Base-by-base conservation (phyloP, 176 grass and related monocot species). In the Eragrostis nindensis region DNA sequence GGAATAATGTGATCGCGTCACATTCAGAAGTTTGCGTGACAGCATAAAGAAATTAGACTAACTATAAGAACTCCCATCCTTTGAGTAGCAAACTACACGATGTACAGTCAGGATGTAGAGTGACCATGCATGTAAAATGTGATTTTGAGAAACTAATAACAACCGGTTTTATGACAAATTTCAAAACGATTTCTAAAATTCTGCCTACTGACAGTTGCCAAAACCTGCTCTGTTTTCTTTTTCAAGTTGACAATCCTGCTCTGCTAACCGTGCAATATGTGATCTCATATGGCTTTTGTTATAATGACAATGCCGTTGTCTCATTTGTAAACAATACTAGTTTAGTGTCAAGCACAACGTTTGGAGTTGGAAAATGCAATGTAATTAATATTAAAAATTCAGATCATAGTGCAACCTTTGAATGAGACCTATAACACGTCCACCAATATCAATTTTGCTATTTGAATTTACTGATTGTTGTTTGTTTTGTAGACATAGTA, bases 201-300 rank as follows among this genome's bases (percentile, higher is more conserved):
- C 21, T 45, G 19, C 46, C 14, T 39, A 62, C 17, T 54, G 78
- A n/a, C 8, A 70, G 8, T 29, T 13, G 1, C 65, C 46, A 48
- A 16, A 52, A 67, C 18, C 16, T 18, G 47, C 21, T 55, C 56
- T 48, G 60, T 14, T 6, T 47, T 56, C n/a, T 26, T 77, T 21
- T 7, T 55, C 52, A n/a, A 65, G 16, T 16, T 18, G 5, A 72
- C 24, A 30, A 62, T 41, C 17, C n/a, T 36, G 12, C 43, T 64
- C 66, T 67, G 49, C 59, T 72, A 70, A 48, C 73, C 40, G 14
- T 69, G 52, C 24, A 60, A 48, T 47, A 70, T 70, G 6, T 40
- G n/a, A 55, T 41, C 26, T 11, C 27, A 57, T 42, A 29, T 32
- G 69, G 21, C 12, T 80, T 43, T 67, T 44, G 29, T 25, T 59